Base-by-base conservation (phyloP, 1,139 yeast genomes). In the Taphrina sp. region DNA sequence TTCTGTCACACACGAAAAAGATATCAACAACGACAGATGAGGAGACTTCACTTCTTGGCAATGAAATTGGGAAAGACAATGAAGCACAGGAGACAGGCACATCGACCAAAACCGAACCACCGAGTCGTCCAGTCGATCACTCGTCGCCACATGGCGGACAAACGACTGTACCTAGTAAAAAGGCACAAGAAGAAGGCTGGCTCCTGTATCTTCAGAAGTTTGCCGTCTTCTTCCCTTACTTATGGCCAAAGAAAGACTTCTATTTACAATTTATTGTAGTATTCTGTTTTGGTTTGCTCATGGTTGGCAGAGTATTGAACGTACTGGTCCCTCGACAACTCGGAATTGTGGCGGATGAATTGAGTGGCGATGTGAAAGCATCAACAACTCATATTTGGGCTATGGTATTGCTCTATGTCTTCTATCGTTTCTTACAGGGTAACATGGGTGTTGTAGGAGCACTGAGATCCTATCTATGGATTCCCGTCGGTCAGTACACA, bases 401-500 rank as follows among this genome's bases (percentile, higher is more conserved):
- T 79, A 81, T 20, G 88, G 90, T 96, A 88, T 88, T 67, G 76
- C 87, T 26, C 94, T 89, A 66, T 86, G 96, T 95, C 72, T 78
- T 3, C 69, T 74, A 16, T 76, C 80, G 42, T 74, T 84, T 1
- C 65, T 68, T 14, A 73, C 80, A 20, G 75, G 85, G 3, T 70
- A 82, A 1, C 76, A 82, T 0, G 78, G 86, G 46, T 86, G 84
- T 8, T 76, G 88, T 92, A 70, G 98, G 97, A 22, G 97, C 92
- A 68, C 73, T 92, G 61, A 74, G 97, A 64, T 89, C 90, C 67
- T 97, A 96, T 1, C 81, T 92, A 5, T 92, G 94, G 74, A 96
- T 97, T 0, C 79, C 87, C 31, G 97, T 92, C 16, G 95, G 96
- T 2, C 98, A 92, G 68, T 81, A 83, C 64, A 96, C 98, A n/a